phyloP scores from a whole-genome alignment of 768 basidiomycete species.

The Russula griseocarnosa region DNA sequence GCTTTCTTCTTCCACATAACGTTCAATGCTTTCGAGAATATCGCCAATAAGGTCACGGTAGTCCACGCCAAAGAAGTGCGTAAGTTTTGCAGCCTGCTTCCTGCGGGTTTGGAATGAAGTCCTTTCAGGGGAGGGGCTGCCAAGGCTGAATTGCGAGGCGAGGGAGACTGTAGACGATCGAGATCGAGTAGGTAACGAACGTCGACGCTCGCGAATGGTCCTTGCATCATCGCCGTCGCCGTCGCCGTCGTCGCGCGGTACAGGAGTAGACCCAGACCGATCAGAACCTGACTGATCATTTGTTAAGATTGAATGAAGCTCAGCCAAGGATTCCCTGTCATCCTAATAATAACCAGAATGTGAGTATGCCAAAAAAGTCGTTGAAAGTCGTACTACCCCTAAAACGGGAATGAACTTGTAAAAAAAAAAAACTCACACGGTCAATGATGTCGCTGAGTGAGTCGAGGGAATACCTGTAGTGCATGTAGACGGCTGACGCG shows the following conservation, averaged over 20 bases:
- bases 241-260: conserved; percentile 8
- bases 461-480: conserved; percentile 76
- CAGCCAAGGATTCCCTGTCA: conserved; percentile 67
- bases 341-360: conserved; percentile 45
- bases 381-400: conserved; percentile 4
- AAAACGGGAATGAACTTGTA: conserved; percentile 10
- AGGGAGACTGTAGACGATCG: conserved; percentile 59
- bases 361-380: not conserved
- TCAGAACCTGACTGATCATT: conserved; percentile 17
- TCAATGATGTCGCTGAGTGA: conserved; percentile 80
- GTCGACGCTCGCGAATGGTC: conserved; percentile 30
- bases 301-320: conserved; percentile 67
- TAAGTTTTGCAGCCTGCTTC: conserved; percentile 74
- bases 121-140: conserved; percentile 42
- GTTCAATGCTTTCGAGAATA: conserved; percentile 77
- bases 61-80: conserved; percentile 83
- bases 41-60: conserved; percentile 75
- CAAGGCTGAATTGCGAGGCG: conserved; percentile 46
- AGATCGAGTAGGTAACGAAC: conserved; percentile 60
- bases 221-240: conserved; percentile 9
- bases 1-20: conserved; percentile 65
- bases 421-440: conserved; percentile 45
- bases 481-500: conserved; percentile 51
- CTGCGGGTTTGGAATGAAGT: conserved; percentile 67
- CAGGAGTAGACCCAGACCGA: conserved; percentile 23